These are phyloP conservation scores for Suhomyces coccinellae DNA, from an alignment of 1,139 yeast species.

Conservation along the genomic window DNA sequence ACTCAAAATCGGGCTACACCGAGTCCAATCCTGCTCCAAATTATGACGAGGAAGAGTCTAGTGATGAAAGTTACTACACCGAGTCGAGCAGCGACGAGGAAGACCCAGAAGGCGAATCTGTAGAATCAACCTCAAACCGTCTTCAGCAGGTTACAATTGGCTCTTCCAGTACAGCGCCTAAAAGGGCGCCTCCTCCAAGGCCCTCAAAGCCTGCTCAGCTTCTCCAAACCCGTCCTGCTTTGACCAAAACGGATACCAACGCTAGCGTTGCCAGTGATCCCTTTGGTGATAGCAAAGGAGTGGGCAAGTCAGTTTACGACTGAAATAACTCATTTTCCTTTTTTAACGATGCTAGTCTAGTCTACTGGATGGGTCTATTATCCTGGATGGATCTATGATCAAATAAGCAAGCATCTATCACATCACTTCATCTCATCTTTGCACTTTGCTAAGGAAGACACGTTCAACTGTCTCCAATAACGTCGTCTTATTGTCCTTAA, in stretches of 20 bases:
- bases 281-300: slow-evolving; percentile 65
- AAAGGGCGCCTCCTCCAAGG: slow-evolving; percentile 36
- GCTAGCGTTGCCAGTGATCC: slow-evolving; percentile 55
- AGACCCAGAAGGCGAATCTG: slow-evolving; percentile 24
- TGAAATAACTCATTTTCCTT: no score
- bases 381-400: no score
- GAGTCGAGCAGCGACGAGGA: slow-evolving; percentile 43
- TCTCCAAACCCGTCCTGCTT: slow-evolving; percentile 13
- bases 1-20: slow-evolving; percentile 44
- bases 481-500: no score
- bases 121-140: slow-evolving; percentile 5
- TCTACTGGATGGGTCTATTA: no score
- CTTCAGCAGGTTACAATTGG: slow-evolving; percentile 13
- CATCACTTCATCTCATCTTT: no score
- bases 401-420: no score
- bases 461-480: no score
- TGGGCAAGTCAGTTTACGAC: slow-evolving; percentile 26
- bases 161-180: slow-evolving; percentile 8
- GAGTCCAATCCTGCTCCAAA: slow-evolving; percentile 39
- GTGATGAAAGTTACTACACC: slow-evolving; percentile 46
- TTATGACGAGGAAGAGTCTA: slow-evolving; percentile 29
- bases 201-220: slow-evolving; percentile 31
- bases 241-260: slow-evolving; percentile 25
- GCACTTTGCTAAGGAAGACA: no score
- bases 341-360: no score